Percentiles rank a stretch among this genome's conserved stretches.
These are phyloP conservation scores for Ceratobasidium sp. DNA, from an alignment of 1,284 basidiomycete genomes.

Conservation along the genomic window DNA sequence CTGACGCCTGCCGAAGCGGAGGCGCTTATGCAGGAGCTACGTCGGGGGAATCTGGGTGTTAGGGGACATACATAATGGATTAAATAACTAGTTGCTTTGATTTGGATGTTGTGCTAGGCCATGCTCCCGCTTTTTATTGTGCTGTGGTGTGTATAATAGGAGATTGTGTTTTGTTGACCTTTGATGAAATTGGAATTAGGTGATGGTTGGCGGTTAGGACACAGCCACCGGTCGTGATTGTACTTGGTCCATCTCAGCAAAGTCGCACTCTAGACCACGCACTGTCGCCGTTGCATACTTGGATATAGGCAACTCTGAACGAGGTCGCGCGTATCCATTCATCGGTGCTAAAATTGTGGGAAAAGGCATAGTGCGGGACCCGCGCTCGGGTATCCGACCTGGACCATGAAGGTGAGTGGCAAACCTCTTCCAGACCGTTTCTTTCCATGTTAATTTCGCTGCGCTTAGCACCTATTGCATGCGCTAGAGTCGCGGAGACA, in stretches of 20 bases:
- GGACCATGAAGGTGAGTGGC: conserved; percentile 29
- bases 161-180: neutral
- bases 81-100: neutral
- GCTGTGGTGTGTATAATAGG: neutral
- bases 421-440: neutral
- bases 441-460: neutral
- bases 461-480: conserved; percentile 75
- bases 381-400: conserved; percentile 2
- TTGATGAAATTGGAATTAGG: conserved; percentile 17
- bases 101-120: neutral
- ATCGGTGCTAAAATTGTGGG: conserved; percentile 5
- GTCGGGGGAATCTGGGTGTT: neutral
- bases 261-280: neutral
- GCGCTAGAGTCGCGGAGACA: conserved; percentile 72
- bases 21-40: conserved; percentile 32
- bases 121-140: neutral
- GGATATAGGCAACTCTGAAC: neutral
- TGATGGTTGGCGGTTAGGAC: neutral
- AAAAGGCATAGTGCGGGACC: conserved; percentile 1
- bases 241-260: conserved; percentile 19
- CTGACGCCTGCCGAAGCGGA: conserved; percentile 16
- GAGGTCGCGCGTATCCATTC: neutral
- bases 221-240: conserved; percentile 21
- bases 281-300: neutral
- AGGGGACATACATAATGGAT: neutral